A percentile compares a stretch with the other conserved stretches of the same genome.
Conservation (phyloP, 2,329 filamentous ascomycete species). For the Fusarium sp. region DNA sequence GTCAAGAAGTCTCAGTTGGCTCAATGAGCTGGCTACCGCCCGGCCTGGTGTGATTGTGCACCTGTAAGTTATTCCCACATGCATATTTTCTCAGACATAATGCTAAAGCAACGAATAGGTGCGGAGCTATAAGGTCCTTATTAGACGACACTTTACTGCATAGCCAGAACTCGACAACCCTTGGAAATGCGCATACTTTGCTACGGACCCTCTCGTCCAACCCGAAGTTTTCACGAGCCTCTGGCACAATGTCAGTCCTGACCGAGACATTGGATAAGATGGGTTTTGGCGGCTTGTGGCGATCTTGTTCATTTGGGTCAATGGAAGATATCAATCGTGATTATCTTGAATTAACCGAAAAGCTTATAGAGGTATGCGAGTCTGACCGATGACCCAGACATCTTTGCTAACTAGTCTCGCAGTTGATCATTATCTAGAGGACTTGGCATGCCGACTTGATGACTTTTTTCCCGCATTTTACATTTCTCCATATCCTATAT, state of each 20-base stretch:
- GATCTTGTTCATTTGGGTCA: slow-evolving; percentile 64
- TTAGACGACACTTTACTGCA: slow-evolving; percentile 73
- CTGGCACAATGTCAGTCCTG: slow-evolving; percentile 61
- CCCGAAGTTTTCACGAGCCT: slow-evolving; percentile 60
- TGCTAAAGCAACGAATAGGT: slow-evolving; percentile 53
- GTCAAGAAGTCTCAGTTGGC: slow-evolving; percentile 68
- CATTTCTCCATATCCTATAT: background rate
- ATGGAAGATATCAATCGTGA: slow-evolving; percentile 47
- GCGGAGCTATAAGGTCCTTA: slow-evolving; percentile 66
- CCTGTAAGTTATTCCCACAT: slow-evolving; percentile 59
- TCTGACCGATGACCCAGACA: background rate
- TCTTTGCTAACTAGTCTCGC: background rate
- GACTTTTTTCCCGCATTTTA: background rate
- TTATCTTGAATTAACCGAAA: slow-evolving; percentile 66
- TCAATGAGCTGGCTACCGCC: slow-evolving; percentile 66
- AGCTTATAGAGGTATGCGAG: slow-evolving; percentile 68
- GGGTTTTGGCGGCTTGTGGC: slow-evolving; percentile 74
- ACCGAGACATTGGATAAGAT: slow-evolving; percentile 67
- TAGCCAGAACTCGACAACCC: slow-evolving; percentile 70
- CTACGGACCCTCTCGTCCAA: slow-evolving; percentile 70
- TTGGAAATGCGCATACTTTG: slow-evolving; percentile 71
- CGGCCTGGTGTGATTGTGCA: slow-evolving; percentile 69
- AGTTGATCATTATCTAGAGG: slow-evolving; percentile 14
- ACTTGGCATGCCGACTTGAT: background rate
- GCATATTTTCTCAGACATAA: background rate